Evolutionary conservation across 2,329 filamentous ascomycete species (phyloP).

Genomic region (Colletotrichum liaoningense): DNA sequence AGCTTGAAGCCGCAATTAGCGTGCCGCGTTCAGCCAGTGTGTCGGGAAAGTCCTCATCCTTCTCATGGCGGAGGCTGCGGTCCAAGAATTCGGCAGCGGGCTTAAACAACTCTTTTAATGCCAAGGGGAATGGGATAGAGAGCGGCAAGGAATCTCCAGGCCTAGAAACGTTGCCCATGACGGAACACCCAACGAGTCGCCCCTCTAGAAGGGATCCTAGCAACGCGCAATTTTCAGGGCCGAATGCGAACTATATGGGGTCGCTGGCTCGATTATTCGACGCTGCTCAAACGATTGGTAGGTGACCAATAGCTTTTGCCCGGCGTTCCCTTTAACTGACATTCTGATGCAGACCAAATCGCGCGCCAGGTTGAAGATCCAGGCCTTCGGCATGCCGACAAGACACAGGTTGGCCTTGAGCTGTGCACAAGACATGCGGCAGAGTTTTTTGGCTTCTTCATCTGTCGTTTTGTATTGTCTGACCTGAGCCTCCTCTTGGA

Average conservation of each 20-base stretch:
- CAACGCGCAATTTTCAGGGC: conserved; percentile 80
- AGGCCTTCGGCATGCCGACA: conserved; percentile 88
- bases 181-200: conserved; percentile 70
- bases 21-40: conserved; percentile 70
- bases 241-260: conserved; percentile 91
- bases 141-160: conserved; percentile 68
- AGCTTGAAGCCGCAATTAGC: conserved; percentile 53
- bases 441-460: conserved; percentile 97
- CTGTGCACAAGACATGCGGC: conserved; percentile 92
- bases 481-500: conserved; percentile 89
- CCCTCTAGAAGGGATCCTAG: conserved; percentile 78
- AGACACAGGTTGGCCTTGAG: conserved; percentile 95
- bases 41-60: conserved; percentile 80
- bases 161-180: conserved; percentile 84
- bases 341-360: conserved; percentile 78
- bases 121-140: conserved; percentile 45
- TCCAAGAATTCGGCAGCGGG: conserved; percentile 85
- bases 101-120: conserved; percentile 61
- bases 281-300: conserved; percentile 92
- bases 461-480: conserved; percentile 92
- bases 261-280: conserved; percentile 92
- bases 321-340: not conserved
- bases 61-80: conserved; percentile 90
- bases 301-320: conserved; percentile 43
- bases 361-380: conserved; percentile 96